Evolutionary conservation across 2,329 filamentous ascomycete genomes (phyloP), one percentile per base, ranked within the genome.

Genomic region (Tolypocladium tundrense): DNA sequence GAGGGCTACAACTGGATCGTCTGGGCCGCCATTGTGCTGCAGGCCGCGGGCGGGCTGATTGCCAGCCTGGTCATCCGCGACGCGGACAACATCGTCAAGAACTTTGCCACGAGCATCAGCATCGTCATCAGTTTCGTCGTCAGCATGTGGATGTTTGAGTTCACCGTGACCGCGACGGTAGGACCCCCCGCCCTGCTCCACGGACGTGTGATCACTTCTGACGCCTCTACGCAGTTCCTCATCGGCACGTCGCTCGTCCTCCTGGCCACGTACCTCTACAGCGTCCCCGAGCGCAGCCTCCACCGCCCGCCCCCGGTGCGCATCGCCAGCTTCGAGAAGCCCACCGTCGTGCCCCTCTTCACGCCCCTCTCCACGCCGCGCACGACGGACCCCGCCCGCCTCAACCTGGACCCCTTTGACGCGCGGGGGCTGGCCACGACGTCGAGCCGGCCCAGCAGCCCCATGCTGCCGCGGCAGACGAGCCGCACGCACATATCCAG

Each of bases 1-100:
- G 88, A 89, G 58, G 94, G 94, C 3, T 99, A 97, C 74, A 97
- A 96, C 70, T 88, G 84, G 79, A 80, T 93, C 24, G 93, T 97
- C 3, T 97, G 92, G 91, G 79, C 85, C 6, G 88, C 91, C 5
- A 89, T 97, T 64, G 69, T 85, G 7, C 81, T 94, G 59, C 94
- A 99, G 70, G 89, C 92, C 0, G 74, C 87, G 41, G 92, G 92
- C 39, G 94, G 93, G 31, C 82, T 97, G 35, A 76, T 96, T n/a
- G 87, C 70, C n/a, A 75, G 73, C 42, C 63, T 75, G 9, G 72
- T 75, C 57, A 75, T 76, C 55, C 67, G 73, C 41, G 72, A 75
- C 59, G 65, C 72, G 9, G 74, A 76, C 62, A 95, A 94, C 67
- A 95, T 96, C 69, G 87, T 90, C 59, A 96, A 95, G 78, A 96